These are phyloP conservation scores for Colletotrichum euphorbiae DNA, from an alignment of 2,329 filamentous ascomycete genomes.

Conservation along the genomic window DNA sequence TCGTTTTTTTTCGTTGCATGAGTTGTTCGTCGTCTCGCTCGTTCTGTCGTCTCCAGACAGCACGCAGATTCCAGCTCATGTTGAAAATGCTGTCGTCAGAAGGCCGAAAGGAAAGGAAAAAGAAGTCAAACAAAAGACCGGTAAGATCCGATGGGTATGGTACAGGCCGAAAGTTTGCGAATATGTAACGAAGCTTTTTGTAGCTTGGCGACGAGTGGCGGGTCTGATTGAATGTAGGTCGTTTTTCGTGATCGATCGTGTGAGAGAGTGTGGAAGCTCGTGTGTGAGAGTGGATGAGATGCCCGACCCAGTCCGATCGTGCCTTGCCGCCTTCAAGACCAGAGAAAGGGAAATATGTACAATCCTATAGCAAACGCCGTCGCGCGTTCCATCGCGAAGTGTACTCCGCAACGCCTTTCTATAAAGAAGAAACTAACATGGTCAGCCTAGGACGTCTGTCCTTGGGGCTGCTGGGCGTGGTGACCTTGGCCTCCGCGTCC, in stretches of 20 bases:
- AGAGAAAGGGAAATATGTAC: slow-evolving; percentile 41
- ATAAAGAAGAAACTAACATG: slow-evolving; percentile 39
- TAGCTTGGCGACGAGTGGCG: slow-evolving; percentile 29
- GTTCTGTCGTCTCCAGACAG: slow-evolving; percentile 34
- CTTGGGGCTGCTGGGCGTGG: slow-evolving; percentile 35
- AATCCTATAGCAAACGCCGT: slow-evolving; percentile 40
- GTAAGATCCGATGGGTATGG: slow-evolving; percentile 38
- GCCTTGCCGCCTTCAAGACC: slow-evolving; percentile 27
- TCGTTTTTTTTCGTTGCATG: slow-evolving; percentile 23
- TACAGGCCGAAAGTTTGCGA: slow-evolving; percentile 39
- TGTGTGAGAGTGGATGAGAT: slow-evolving; percentile 30
- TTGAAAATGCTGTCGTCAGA: slow-evolving; percentile 36
- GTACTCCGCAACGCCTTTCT: slow-evolving; percentile 38
- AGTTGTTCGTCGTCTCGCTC: slow-evolving; percentile 29
- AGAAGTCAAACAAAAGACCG: slow-evolving; percentile 40
- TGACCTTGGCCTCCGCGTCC: slow-evolving; percentile 42
- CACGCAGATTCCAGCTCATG: slow-evolving; percentile 28
- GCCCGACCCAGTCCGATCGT: slow-evolving; percentile 40
- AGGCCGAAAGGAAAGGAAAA: slow-evolving; percentile 36
- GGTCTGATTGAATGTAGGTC: slow-evolving; percentile 32
- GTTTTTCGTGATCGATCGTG: slow-evolving; percentile 37
- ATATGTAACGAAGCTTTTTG: slow-evolving; percentile 39
- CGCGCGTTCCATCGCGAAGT: slow-evolving; percentile 30
- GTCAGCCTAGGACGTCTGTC: slow-evolving; percentile 47
- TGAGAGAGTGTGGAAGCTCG: slow-evolving; percentile 15